Evolutionary conservation across 2,329 filamentous ascomycete genomes (phyloP).

Genomic region (Aspergillus sp.): DNA sequence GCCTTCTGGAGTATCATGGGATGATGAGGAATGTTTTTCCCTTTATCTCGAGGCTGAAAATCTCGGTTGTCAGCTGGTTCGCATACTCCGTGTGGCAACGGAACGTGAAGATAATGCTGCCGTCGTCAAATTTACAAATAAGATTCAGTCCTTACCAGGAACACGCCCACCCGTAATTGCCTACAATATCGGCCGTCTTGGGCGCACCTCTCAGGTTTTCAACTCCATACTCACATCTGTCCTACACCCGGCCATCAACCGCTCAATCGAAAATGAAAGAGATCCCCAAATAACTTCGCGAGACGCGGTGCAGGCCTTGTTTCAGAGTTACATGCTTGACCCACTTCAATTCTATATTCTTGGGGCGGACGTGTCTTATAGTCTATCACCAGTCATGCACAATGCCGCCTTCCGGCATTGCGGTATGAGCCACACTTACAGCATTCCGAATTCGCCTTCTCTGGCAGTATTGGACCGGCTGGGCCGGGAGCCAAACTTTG

Average conservation of each 20-base stretch:
- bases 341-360: slow-evolving; percentile 39
- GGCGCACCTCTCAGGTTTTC: slow-evolving; percentile 41
- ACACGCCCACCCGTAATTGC: slow-evolving; percentile 32
- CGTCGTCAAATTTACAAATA: slow-evolving; percentile 32
- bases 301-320: slow-evolving; percentile 34
- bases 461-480: slow-evolving; percentile 34
- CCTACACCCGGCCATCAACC: slow-evolving; percentile 34
- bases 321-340: slow-evolving; percentile 38
- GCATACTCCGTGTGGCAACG: slow-evolving; percentile 30
- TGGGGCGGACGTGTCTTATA: slow-evolving; percentile 37
- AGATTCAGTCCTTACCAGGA: slow-evolving; percentile 26
- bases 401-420: slow-evolving; percentile 37
- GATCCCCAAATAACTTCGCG: slow-evolving; percentile 33
- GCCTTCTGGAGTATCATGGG: slow-evolving; percentile 26
- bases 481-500: slow-evolving; percentile 34
- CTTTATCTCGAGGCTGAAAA: slow-evolving; percentile 31
- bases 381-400: slow-evolving; percentile 40
- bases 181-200: slow-evolving; percentile 36
- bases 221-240: slow-evolving; percentile 38
- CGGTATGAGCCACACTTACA: slow-evolving; percentile 37
- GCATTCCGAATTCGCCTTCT: slow-evolving; percentile 31
- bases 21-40: slow-evolving; percentile 27
- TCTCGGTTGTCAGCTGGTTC: slow-evolving; percentile 35
- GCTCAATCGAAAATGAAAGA: slow-evolving; percentile 13
- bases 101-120: slow-evolving; percentile 34